phyloP scores from a whole-genome alignment of 257 asterid species.

The Vinca minor region DNA sequence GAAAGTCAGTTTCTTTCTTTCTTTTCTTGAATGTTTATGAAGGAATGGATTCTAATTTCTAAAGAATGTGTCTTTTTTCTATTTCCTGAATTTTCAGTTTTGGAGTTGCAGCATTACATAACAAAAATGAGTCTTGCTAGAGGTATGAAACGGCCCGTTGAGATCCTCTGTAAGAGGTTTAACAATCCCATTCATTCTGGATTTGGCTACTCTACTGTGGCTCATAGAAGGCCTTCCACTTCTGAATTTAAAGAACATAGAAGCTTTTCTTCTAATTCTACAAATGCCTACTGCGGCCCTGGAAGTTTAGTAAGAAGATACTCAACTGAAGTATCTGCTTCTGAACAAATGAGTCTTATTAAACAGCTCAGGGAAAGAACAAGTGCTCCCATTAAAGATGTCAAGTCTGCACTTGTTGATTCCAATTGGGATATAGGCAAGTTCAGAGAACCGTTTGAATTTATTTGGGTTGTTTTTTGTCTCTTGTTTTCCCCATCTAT shows the following conservation, averaged over 20 bases:
- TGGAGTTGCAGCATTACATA: constrained; percentile 5
- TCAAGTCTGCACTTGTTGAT: constrained; percentile 72
- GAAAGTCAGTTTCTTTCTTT: neutral
- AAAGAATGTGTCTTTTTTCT: neutral
- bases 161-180: constrained; percentile 42
- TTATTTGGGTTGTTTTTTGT: constrained; percentile 3
- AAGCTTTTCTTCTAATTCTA: constrained; percentile 20
- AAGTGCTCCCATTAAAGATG: constrained; percentile 97
- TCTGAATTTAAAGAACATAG: constrained; percentile 16
- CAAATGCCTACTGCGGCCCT: constrained; percentile 14
- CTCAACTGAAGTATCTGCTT: constrained; percentile 48
- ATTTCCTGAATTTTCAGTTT: constrained; percentile 28
- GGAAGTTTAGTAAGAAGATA: constrained; percentile 34
- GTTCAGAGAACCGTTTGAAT: constrained; percentile 12
- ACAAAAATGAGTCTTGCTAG: constrained; percentile 59
- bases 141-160: constrained; percentile 52
- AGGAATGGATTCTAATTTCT: neutral
- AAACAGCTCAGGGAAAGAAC: constrained; percentile 87
- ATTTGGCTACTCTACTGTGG: constrained; percentile 34
- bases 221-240: constrained; percentile 24
- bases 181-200: constrained; percentile 30
- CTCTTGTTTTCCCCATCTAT: constrained; percentile 6
- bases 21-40: neutral
- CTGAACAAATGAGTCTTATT: constrained; percentile 66
- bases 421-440: constrained; percentile 88